Base-by-base conservation (phyloP, 331 rosid species). In the Dryas integrifolia region DNA sequence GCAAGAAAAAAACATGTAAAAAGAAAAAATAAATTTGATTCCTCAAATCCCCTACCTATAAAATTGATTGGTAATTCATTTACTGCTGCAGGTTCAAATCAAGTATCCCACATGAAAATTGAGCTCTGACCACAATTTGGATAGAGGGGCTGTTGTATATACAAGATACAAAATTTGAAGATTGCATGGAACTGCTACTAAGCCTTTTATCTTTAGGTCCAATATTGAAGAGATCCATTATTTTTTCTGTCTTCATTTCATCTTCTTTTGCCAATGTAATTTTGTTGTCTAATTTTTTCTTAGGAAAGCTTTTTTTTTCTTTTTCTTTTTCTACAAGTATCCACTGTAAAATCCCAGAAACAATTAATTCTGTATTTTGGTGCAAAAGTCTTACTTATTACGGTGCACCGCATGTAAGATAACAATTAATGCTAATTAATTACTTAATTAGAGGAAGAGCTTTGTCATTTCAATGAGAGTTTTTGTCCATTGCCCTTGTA, bases 271-370 rank as follows among this genome's bases (percentile, higher is more conserved):
- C 66, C 68, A 61, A 64, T 60, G 77, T 86, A 63, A 81, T 86
- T 82, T 79, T 56, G 70, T 71, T 81, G 69, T 70, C 85, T 71
- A 78, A 69, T 79, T 80, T 81, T 84, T 82, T 77, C 21, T 50
- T 55, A 58, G 62, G 60, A 73, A 76, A 58, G 14, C 70, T 67
- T 30, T 65, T 82, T 30, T 30, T 30, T 30, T 1, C 3, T 30
- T 30, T 30, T 30, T 30, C 3, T 1, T 30, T 30, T 30, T 65
- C 44, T 21, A 71, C 26, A 80, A 73, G 68, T 69, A 82, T 80
- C 88, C 85, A 79, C 69, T 88, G 92, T 91, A 87, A 86, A 88
- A 84, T 90, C 79, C 74, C 81, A 77, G 85, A 83, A 73, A 30
- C 72, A 69, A 62, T 75, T 85, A 30, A 30, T 62, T 21, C 79